Percentiles rank a stretch among this genome's conserved stretches.
Conservation (phyloP, 345 rosid species). For the Bruguiera gymnorhiza region DNA sequence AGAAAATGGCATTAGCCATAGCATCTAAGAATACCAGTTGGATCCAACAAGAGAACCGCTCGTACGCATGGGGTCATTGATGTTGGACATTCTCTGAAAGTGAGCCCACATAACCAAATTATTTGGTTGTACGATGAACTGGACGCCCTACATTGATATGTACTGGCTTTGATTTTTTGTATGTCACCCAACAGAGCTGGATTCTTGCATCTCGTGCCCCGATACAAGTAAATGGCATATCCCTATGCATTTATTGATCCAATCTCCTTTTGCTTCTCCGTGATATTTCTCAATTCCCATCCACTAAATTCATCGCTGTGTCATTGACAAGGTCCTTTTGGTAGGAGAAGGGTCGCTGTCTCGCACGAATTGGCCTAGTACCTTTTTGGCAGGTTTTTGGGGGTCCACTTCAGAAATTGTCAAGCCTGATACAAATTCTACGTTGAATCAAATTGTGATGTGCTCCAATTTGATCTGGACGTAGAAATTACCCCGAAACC, state of each 20-base stretch:
- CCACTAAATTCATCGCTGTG: constrained; percentile 14
- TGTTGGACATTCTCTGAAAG: not conserved
- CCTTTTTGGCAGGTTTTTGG: not conserved
- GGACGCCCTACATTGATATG: not conserved
- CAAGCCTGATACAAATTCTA: too few relatives aligned
- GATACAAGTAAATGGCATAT: not conserved
- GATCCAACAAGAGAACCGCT: constrained; percentile 33
- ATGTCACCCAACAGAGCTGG: constrained; percentile 3
- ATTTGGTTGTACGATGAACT: constrained; percentile 6
- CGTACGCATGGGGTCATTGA: constrained; percentile 13
- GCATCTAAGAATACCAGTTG: constrained; percentile 31
- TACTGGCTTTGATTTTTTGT: not conserved
- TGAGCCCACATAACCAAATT: not conserved
- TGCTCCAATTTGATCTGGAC: too few relatives aligned
- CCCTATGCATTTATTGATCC: constrained; percentile 15
- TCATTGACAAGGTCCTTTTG: not conserved
- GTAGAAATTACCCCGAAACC: too few relatives aligned
- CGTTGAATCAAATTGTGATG: too few relatives aligned
- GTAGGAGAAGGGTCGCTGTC: constrained; percentile 26
- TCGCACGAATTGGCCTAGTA: not conserved
- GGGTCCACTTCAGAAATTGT: too few relatives aligned
- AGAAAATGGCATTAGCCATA: not conserved
- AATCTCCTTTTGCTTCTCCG: too few relatives aligned
- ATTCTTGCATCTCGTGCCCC: not conserved
- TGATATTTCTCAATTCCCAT: not conserved